Base-by-base conservation (phyloP, 805 yeast species). In the Candida multigemmis region DNA sequence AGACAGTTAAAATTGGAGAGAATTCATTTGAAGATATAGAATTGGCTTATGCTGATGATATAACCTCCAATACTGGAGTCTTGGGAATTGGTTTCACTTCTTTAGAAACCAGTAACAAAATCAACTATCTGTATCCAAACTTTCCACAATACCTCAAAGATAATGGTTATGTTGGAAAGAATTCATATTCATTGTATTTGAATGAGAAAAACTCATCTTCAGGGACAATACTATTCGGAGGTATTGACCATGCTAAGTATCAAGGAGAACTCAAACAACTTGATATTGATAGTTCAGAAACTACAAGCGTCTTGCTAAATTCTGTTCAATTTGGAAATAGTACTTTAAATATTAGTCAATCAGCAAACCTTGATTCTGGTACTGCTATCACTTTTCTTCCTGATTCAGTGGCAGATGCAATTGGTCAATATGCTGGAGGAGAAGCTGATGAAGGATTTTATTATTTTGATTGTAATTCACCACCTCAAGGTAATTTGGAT, bases 11-110 rank as follows among this genome's bases (percentile, higher is more conserved):
- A 3, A 37, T 79, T 24, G 71, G 74, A 24, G 68, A 58, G 22
- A 46, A 62, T 8, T 44, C 56, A 4, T 53, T 79, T 7, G 32
- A 55, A 1, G 53, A 59, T 30, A 50, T 77, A 17, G 69, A 81
- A 4, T 65, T 84, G 46, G 94, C 89, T 2, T 71, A 82, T 12
- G 87, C 81, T 3, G 70, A 70, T 40, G 49, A 53, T 21, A 68
- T 80, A 2, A 69, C 70, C 38, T 71, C 85, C 4, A 45, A 70
- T 3, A 50, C 62, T 30, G 85, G 87, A 31, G 85, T 80, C 14
- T 48, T 79, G 24, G 83, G 84, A 14, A 69, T 79, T 31, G 85
- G 86, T 9, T 56, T 77, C 24, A 49, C 66, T 5, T 77, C 71
- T 8, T 58, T 79, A 27, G 93, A 83, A 46, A 56, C 70, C 5